A percentile compares a stretch with the other conserved stretches of the same genome.
Conservation (phyloP, 495 filamentous ascomycete genomes). For the Hypomontagnella monticulosa region DNA sequence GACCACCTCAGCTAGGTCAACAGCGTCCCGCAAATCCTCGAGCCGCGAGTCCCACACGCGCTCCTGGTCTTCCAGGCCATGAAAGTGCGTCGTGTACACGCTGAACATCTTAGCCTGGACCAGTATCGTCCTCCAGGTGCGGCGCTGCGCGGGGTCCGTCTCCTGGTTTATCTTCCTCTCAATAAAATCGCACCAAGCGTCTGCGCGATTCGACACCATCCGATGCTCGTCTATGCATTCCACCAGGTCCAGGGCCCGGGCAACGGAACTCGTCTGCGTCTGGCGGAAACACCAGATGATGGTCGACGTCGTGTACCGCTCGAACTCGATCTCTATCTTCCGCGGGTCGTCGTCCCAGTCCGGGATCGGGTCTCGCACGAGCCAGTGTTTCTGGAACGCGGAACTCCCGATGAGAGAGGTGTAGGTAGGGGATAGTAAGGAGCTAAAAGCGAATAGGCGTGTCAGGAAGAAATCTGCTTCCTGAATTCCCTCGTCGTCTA, state of each 20-base stretch:
- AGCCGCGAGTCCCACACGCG: slow-evolving; percentile 17
- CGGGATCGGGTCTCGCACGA: background rate
- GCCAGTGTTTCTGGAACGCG: slow-evolving; percentile 2
- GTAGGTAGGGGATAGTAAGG: slow-evolving; percentile 22
- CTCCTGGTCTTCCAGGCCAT: slow-evolving; percentile 9
- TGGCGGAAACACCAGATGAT: slow-evolving; percentile 23
- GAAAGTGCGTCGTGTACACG: background rate
- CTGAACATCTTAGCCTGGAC: slow-evolving; percentile 27
- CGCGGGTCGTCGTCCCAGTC: background rate
- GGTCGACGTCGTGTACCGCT: slow-evolving; percentile 20
- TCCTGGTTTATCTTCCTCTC: slow-evolving; percentile 7
- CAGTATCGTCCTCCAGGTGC: slow-evolving; percentile 20
- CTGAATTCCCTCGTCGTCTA: slow-evolving; percentile 29
- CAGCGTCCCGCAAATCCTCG: slow-evolving; percentile 10
- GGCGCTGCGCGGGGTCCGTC: background rate
- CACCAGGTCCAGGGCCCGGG: background rate
- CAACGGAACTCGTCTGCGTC: background rate
- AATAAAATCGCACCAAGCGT: slow-evolving; percentile 15
- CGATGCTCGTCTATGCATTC: slow-evolving; percentile 17
- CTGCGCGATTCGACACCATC: background rate
- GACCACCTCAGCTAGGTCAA: slow-evolving; percentile 11
- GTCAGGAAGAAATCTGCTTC: slow-evolving; percentile 30
- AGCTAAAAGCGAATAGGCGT: slow-evolving; percentile 20
- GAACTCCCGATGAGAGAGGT: slow-evolving; percentile 2
- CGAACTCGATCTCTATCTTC: slow-evolving; percentile 16